Percentiles rank a stretch among this genome's conserved stretches.
These are phyloP conservation scores for Colletotrichum brevisporum DNA, from an alignment of 2,329 filamentous ascomycete genomes.

Conservation along the genomic window DNA sequence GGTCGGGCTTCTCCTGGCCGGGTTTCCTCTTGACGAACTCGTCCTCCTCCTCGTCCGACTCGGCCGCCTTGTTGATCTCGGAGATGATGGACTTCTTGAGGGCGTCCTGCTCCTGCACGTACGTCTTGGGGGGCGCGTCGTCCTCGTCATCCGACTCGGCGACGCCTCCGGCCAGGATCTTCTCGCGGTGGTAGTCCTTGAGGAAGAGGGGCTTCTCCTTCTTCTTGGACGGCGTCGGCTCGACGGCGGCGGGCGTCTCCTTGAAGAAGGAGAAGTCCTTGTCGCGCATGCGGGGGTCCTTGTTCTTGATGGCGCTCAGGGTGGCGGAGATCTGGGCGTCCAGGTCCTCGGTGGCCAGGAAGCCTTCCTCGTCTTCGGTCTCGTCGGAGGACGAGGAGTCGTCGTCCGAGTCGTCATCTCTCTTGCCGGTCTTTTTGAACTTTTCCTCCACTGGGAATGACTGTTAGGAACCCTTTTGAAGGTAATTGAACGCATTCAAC, in stretches of 20 bases:
- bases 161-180: slow-evolving; percentile 80
- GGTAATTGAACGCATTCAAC: slow-evolving; percentile 45
- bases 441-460: slow-evolving; percentile 84
- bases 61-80: slow-evolving; percentile 80
- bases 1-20: slow-evolving; percentile 52
- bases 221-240: slow-evolving; percentile 60
- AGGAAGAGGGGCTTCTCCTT: slow-evolving; percentile 89
- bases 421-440: slow-evolving; percentile 67
- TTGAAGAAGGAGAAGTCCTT: slow-evolving; percentile 80
- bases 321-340: slow-evolving; percentile 91
- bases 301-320: slow-evolving; percentile 87
- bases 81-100: slow-evolving; percentile 83
- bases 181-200: slow-evolving; percentile 92
- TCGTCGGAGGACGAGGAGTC: slow-evolving; percentile 81
- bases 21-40: slow-evolving; percentile 82
- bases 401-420: slow-evolving; percentile 65
- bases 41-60: slow-evolving; percentile 69
- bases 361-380: slow-evolving; percentile 90
- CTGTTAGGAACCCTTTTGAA: background rate
- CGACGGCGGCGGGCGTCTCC: slow-evolving; percentile 57
- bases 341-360: slow-evolving; percentile 86
- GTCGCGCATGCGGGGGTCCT: slow-evolving; percentile 94
- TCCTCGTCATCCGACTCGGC: slow-evolving; percentile 73
- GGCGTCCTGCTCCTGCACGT: slow-evolving; percentile 89
- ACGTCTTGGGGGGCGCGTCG: slow-evolving; percentile 74